phyloP scores from a whole-genome alignment of 192 early-diverging fungal genomes.

The Coemansia sp. region DNA sequence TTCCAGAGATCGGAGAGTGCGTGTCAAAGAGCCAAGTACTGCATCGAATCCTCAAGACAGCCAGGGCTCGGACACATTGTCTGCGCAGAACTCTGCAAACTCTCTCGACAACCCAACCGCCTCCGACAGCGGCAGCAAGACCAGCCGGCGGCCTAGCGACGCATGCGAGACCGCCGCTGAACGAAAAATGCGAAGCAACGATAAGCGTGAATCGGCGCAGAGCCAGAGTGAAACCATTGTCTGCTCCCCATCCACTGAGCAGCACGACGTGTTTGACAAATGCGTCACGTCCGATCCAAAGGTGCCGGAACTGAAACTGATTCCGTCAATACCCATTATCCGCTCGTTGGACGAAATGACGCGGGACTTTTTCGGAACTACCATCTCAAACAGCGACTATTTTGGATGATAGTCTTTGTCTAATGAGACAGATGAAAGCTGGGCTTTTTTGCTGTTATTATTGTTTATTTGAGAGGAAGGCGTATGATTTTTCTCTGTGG shows the following conservation, averaged over 20 bases:
- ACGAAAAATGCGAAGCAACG: slow-evolving; percentile 3
- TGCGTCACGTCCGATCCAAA: slow-evolving; percentile 11
- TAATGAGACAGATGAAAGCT: too few relatives aligned
- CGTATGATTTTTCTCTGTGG: too few relatives aligned
- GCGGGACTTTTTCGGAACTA: slow-evolving; percentile 30
- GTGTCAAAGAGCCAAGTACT: neutral
- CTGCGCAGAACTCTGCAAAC: neutral
- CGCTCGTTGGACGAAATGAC: slow-evolving; percentile 40
- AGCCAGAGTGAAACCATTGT: slow-evolving; percentile 54
- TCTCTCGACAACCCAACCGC: neutral
- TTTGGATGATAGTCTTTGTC: slow-evolving; percentile 8
- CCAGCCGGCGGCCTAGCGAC: neutral
- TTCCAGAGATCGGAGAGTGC: neutral
- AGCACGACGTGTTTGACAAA: slow-evolving; percentile 7
- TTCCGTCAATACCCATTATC: slow-evolving; percentile 29
- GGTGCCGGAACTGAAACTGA: slow-evolving; percentile 17
- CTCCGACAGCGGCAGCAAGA: neutral
- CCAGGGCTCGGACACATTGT: neutral
- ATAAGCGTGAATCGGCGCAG: slow-evolving; percentile 51
- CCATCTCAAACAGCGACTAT: slow-evolving; percentile 15
- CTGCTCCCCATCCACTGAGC: slow-evolving; percentile 32
- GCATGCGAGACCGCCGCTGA: neutral
- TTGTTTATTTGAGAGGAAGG: too few relatives aligned
- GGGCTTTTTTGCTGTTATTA: too few relatives aligned
- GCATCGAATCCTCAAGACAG: neutral